Evolutionary conservation across 495 filamentous ascomycete species (phyloP).

Genomic region (Hypomontagnella monticulosa): DNA sequence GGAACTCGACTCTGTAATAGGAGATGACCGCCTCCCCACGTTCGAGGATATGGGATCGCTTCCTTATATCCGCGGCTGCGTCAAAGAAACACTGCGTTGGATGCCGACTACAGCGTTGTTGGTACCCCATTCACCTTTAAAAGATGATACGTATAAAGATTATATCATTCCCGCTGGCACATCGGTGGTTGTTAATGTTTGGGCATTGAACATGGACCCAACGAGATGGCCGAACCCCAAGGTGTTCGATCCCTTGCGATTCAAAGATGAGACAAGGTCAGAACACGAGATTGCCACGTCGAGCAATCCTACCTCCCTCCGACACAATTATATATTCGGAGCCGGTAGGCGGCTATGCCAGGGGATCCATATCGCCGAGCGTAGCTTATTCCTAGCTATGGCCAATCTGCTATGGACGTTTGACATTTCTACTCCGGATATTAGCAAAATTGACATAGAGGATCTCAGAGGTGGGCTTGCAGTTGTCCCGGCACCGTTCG

Average conservation of each 20-base stretch:
- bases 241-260: too few relatives aligned
- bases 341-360: conserved; percentile 64
- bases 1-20: conserved; percentile 40
- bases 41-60: conserved; percentile 62
- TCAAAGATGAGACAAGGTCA: too few relatives aligned
- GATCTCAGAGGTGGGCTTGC: too few relatives aligned
- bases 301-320: too few relatives aligned
- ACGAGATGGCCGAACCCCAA: conserved; percentile 51
- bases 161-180: conserved; percentile 63
- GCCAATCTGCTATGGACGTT: conserved; percentile 63
- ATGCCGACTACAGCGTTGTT: conserved; percentile 62
- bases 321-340: conserved; percentile 57
- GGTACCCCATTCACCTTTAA: conserved; percentile 62
- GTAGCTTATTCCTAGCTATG: conserved; percentile 56
- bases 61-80: conserved; percentile 60
- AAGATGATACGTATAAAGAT: conserved; percentile 63
- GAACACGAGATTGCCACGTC: too few relatives aligned
- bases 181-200: conserved; percentile 58
- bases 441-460: too few relatives aligned
- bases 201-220: conserved; percentile 55
- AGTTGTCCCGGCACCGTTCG: too few relatives aligned
- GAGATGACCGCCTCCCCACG: conserved; percentile 58
- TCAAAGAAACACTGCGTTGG: conserved; percentile 70
- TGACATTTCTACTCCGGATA: too few relatives aligned
- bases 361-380: conserved; percentile 61